These are phyloP conservation scores for Lobulomyces angularis DNA, from an alignment of 192 early-diverging fungal genomes.

Conservation along the genomic window DNA sequence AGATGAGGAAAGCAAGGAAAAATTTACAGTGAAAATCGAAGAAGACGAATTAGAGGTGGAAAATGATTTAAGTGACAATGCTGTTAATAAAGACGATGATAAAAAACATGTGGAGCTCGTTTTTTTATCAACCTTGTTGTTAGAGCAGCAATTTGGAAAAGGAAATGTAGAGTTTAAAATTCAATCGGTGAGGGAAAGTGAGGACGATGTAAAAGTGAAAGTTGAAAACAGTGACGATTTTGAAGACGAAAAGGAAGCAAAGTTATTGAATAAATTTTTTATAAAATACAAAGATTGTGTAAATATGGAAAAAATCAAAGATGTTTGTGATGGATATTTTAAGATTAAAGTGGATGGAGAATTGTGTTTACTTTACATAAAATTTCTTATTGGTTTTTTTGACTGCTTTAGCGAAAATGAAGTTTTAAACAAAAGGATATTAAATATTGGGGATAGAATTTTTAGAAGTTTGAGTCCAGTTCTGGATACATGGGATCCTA, in stretches of 20 bases:
- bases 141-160: constrained; percentile 1
- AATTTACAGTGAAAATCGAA: not conserved
- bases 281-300: not conserved
- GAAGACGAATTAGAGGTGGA: not conserved
- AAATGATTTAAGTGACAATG: not conserved
- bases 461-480: constrained; percentile 5
- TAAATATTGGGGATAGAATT: not conserved
- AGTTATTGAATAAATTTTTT: not conserved
- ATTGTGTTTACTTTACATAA: not conserved
- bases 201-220: not conserved
- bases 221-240: not conserved
- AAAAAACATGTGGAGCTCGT: not conserved
- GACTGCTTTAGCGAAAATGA: constrained; percentile 2
- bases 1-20: not conserved
- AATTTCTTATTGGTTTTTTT: not conserved
- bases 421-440: constrained; percentile 7
- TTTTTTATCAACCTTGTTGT: not conserved
- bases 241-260: not conserved
- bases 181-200: not conserved
- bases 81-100: not conserved
- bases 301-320: not conserved
- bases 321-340: not conserved
- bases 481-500: constrained; percentile 6
- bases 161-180: not conserved
- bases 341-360: constrained; percentile 7